phyloP scores from a whole-genome alignment of 148 eudicot genomes.

The Rheum nobile region DNA sequence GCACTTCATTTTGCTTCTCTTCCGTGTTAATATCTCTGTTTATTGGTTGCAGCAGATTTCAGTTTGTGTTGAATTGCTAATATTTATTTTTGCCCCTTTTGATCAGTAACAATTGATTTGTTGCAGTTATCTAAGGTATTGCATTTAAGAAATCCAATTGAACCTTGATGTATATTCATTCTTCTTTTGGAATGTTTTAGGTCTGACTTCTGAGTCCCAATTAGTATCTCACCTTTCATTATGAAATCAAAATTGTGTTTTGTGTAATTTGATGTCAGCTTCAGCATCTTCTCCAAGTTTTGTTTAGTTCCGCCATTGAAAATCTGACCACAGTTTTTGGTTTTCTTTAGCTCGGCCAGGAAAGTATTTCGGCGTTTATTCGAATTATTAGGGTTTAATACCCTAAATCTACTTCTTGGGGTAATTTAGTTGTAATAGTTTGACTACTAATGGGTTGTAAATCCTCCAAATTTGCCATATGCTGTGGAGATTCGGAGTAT shows the following conservation, averaged over 20 bases:
- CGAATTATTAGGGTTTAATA: neutral
- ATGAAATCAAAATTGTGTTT: too few species aligned
- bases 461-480: conserved; percentile 2
- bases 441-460: conserved; percentile 10
- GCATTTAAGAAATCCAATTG: neutral
- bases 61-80: neutral
- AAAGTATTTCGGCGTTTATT: neutral
- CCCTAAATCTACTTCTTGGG: neutral
- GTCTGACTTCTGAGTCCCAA: too few species aligned
- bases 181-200: neutral
- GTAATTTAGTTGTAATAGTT: neutral
- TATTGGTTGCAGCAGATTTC: neutral
- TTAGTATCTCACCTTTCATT: neutral
- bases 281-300: neutral
- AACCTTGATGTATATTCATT: neutral
- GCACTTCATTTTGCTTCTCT: neutral
- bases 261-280: too few species aligned
- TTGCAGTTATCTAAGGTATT: neutral
- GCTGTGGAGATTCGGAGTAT: conserved; percentile 5
- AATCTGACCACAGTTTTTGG: neutral
- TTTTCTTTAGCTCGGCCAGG: neutral
- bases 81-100: neutral
- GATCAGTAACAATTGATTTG: neutral
- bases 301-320: neutral
- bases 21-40: neutral